Conservation (phyloP, 345 rosid genomes). For the Arabis alpina region DNA sequence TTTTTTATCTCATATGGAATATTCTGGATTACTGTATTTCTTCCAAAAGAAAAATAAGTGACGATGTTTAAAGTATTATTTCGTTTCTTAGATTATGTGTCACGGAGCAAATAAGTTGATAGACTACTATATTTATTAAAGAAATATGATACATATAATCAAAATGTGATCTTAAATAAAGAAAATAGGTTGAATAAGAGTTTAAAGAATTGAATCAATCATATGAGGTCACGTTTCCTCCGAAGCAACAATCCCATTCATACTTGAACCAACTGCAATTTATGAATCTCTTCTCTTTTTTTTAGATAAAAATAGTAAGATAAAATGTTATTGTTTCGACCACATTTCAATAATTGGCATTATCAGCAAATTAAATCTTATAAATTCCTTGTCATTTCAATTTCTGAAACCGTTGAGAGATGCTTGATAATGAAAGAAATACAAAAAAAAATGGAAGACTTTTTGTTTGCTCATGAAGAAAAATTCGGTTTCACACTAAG, state of each 20-base stretch:
- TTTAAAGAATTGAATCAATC: conserved; percentile 10
- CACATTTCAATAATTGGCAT: conserved; percentile 11
- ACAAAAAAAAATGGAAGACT: neutral
- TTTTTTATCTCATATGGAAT: neutral
- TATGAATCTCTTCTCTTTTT: conserved; percentile 7
- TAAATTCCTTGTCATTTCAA: neutral
- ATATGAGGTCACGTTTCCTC: conserved; percentile 24
- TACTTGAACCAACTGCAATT: conserved; percentile 11
- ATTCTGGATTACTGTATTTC: neutral
- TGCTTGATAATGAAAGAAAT: conserved; percentile 1
- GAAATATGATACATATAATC: conserved; percentile 9
- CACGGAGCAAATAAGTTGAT: conserved; percentile 7
- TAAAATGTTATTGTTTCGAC: too few species aligned
- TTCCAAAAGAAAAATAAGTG: neutral
- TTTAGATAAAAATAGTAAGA: neutral
- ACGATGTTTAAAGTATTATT: neutral
- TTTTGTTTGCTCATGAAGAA: conserved; percentile 4
- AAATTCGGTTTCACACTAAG: conserved; percentile 3
- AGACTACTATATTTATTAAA: neutral
- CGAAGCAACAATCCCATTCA: conserved; percentile 27
- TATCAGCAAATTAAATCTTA: neutral
- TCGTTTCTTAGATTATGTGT: conserved; percentile 7
- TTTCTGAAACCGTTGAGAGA: conserved; percentile 15
- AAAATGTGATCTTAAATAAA: conserved; percentile 11
- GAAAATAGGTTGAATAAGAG: conserved; percentile 3